Base-by-base conservation (phyloP, 2,329 filamentous ascomycete genomes). In the Stagonosporopsis rhizophila region DNA sequence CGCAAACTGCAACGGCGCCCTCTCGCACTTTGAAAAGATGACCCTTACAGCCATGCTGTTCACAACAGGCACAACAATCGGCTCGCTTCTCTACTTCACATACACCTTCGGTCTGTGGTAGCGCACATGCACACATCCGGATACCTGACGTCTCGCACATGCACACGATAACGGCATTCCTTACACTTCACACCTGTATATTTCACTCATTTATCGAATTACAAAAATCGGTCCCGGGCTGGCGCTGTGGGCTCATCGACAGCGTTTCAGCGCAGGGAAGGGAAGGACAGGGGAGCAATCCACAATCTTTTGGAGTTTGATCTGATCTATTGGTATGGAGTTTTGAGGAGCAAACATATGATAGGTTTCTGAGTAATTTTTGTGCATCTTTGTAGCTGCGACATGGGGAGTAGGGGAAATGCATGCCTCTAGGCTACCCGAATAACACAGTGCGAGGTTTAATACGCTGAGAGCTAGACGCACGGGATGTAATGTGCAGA, bases 81-180 rank as follows among this genome's bases (percentile, higher is more conserved):
- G 82, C 30, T 86, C 84, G 6, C 87, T 88, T 65, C 80, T 83
- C 37, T 81, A 80, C 72, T 82, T 83, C 63, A 77, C 77, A 35
- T 74, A 75, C 56, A 75, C 75, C 42, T 80, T 79, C 47, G 79
- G 79, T 35, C 49, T 80, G 38, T 78, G 75, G 62, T 77, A 67
- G 44, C 48, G 17, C 41, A 22, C 23, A 44, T 52, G 28, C 23
- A 51, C 37, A 42, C 51, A 50, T 41, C 37, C 23, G 35, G 51
- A 51, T 45, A 47, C 17, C 19, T 44, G 56, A 55, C 46, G 38
- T 51, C 45, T 52, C 51, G 45, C 23, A 51, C 45, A 64, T 54
- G 59, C 23, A 51, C 44, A 64, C 56, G 59, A 64, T 62, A 60
- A 65, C 61, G 60, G 62, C 64, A 65, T 62, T 64, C 60, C 48